These are phyloP conservation scores for Aureobasidium sp. DNA, from an alignment of 2,329 filamentous ascomycete species.

Conservation along the genomic window DNA sequence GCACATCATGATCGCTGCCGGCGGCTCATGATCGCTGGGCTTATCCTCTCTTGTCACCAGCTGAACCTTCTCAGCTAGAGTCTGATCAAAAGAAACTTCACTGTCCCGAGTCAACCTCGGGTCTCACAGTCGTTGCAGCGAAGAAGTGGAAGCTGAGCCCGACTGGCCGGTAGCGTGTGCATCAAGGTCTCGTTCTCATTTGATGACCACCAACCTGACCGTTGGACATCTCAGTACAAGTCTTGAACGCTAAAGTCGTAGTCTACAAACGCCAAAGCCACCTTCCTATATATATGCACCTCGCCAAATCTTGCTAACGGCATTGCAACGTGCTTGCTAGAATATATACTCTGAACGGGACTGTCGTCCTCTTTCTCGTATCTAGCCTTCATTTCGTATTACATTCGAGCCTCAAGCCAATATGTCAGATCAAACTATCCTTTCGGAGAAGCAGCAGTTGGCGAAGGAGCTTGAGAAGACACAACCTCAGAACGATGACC, in stretches of 20 bases:
- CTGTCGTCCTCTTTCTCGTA: not conserved
- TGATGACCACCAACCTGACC: not conserved
- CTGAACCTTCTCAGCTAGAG: not conserved
- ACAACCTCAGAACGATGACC: not conserved
- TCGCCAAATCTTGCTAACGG: not conserved
- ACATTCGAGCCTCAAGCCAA: not conserved
- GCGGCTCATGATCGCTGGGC: not conserved
- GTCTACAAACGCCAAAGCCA: not conserved
- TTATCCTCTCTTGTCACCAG: not conserved
- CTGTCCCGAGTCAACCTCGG: slow-evolving; percentile 4
- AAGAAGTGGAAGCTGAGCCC: slow-evolving; percentile 12
- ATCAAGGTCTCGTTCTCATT: slow-evolving; percentile 8
- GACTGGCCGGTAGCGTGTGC: slow-evolving; percentile 9
- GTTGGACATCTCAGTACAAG: slow-evolving; percentile 6
- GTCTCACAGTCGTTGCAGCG: not conserved
- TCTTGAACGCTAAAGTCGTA: slow-evolving; percentile 10
- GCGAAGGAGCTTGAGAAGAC: not conserved
- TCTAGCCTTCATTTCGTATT: not conserved
- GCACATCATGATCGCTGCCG: not conserved
- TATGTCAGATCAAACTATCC: slow-evolving; percentile 6
- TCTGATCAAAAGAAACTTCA: slow-evolving; percentile 3
- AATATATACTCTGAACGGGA: not conserved
- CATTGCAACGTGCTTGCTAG: not conserved
- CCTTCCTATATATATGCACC: slow-evolving; percentile 8
- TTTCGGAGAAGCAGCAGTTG: slow-evolving; percentile 7